phyloP scores from a whole-genome alignment of 495 filamentous ascomycete species.

The Arthonia radiata region DNA sequence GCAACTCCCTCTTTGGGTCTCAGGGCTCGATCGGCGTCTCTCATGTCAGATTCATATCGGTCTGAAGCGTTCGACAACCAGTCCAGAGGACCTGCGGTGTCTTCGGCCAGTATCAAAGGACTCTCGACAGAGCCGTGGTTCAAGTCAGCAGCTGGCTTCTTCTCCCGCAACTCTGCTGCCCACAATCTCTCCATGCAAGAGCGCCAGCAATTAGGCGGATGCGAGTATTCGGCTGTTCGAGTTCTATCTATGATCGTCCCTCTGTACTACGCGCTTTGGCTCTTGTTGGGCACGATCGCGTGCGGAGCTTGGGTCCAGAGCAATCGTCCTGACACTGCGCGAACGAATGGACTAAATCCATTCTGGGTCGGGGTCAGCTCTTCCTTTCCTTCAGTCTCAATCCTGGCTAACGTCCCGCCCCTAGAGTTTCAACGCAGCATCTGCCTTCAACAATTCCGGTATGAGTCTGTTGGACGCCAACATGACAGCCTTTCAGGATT shows the following conservation, averaged over 20 bases:
- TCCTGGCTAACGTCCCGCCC: no score
- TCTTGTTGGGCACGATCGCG: conserved; percentile 43
- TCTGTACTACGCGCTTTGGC: conserved; percentile 46
- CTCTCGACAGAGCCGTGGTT: no score
- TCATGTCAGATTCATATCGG: no score
- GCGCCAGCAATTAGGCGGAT: conserved; percentile 48
- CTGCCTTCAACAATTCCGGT: conserved; percentile 70
- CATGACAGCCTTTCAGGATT: conserved; percentile 43
- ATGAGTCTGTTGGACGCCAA: conserved; percentile 70
- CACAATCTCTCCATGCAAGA: conserved; percentile 40
- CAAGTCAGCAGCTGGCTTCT: no score
- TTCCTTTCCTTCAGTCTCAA: no score
- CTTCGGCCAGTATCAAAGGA: no score
- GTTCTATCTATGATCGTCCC: conserved; percentile 47
- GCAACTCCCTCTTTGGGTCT: no score
- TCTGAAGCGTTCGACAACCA: no score
- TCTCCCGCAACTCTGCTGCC: conserved; percentile 47
- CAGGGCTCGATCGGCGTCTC: no score
- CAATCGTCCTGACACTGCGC: conserved; percentile 29
- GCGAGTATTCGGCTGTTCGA: conserved; percentile 57
- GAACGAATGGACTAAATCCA: conserved; percentile 43
- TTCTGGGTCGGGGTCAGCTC: no score
- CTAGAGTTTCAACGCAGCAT: conserved; percentile 44
- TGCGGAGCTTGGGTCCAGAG: conserved; percentile 45
- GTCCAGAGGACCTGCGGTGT: no score